Evolutionary conservation across 2,329 filamentous ascomycete species (phyloP), one percentile per base, ranked within the genome.

Genomic region (Thielaviopsis euricoi): DNA sequence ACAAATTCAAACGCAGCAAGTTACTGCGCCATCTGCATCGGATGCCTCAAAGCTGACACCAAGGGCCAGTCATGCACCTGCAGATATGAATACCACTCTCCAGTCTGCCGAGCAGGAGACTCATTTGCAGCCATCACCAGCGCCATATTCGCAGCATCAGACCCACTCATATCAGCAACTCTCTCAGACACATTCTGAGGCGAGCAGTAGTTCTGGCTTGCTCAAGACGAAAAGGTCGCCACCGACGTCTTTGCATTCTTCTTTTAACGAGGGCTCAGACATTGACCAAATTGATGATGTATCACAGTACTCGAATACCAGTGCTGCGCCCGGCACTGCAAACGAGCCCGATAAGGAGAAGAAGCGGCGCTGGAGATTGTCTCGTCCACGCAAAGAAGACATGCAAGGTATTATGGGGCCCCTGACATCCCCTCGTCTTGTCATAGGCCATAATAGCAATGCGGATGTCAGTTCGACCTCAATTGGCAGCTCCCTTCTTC

Each of bases 211-310:
- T 40, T 70, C 74, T 57, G 77, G 26, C 21, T 22, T 58, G 25
- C 67, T 90, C 33, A 83, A 80, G 62, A 81, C 83, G 0, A 81
- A 82, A 62, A 77, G 78, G 60, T 95, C 89, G 0, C 87, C 87
- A 0, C 81, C 86, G 0, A 81, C 83, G 2, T 95, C 89, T 0
- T 75, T 89, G 60, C 82, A 87, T 63, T 91, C 88, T 26, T 82
- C 79, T 0, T 81, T 82, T 62, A 93, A 91, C 23, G 89, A 94
- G 63, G 81, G 84, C 22, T 95, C 89, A 0, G 89, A 95, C 66
- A 67, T 83, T 29, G 89, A 95, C 62, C 82, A 86, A 61, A 69
- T 77, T 10, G 87, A 89, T 26, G 86, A 89, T 13, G 37, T 23
- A 3, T 57, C 43, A 21, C 58, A 55, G 12, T 43, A 57, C 17